These are phyloP conservation scores for Brettanomyces anomalus DNA, from an alignment of 805 yeast genomes.

Conservation along the genomic window DNA sequence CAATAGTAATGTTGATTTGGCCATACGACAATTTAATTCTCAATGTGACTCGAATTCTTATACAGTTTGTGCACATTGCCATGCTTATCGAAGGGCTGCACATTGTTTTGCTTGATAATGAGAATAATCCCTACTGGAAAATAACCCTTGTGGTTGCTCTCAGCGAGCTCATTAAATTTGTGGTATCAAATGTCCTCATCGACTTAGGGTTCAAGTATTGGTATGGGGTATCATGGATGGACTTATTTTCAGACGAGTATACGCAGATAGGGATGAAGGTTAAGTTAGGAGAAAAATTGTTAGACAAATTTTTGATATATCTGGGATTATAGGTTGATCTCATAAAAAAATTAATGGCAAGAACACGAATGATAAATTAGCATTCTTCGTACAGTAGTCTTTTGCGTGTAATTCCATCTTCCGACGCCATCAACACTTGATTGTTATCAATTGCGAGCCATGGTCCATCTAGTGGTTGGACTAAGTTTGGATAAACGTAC, in stretches of 20 bases:
- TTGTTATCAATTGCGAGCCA: slow-evolving; percentile 63
- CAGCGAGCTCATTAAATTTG: slow-evolving; percentile 16
- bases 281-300: slow-evolving; percentile 15
- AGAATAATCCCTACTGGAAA: slow-evolving; percentile 21
- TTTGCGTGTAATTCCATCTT: slow-evolving; percentile 24
- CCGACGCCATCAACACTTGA: slow-evolving; percentile 38
- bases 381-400: slow-evolving; percentile 20
- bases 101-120: slow-evolving; percentile 20
- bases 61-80: slow-evolving; percentile 23
- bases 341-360: background rate
- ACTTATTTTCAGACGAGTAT: slow-evolving; percentile 18
- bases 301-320: slow-evolving; percentile 2
- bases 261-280: slow-evolving; percentile 16
- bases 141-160: slow-evolving; percentile 17
- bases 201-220: slow-evolving; percentile 13
- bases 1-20: slow-evolving; percentile 93
- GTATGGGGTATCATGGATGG: slow-evolving; percentile 11
- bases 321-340: background rate
- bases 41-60: slow-evolving; percentile 24
- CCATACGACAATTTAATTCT: slow-evolving; percentile 78
- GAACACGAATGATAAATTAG: slow-evolving; percentile 1
- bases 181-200: slow-evolving; percentile 15
- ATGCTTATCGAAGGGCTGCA: slow-evolving; percentile 25
- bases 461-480: slow-evolving; percentile 74
- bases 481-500: slow-evolving; percentile 70